Conservation (phyloP, 805 yeast species). For the Kodamaea sagamina region DNA sequence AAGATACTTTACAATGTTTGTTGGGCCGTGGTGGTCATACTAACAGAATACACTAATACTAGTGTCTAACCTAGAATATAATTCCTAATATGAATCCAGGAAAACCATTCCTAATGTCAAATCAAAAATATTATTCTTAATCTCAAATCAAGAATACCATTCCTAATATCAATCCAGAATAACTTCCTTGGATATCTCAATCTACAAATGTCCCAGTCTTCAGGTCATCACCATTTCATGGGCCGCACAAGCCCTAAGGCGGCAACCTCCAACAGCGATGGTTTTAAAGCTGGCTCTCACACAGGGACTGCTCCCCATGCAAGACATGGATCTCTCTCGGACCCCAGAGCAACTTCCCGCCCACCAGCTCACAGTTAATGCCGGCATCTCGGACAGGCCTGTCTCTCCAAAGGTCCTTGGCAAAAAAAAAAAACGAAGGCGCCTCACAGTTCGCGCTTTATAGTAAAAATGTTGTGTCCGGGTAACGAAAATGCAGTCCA, state of each 20-base stretch:
- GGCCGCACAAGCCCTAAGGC: constrained; percentile 36
- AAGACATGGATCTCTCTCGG: constrained; percentile 25
- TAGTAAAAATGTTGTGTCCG: constrained; percentile 1
- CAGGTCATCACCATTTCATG: constrained; percentile 27
- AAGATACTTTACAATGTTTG: no score
- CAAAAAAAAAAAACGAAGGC: neutral
- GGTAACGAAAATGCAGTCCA: constrained; percentile 4
- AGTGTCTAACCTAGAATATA: no score
- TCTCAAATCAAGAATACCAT: no score
- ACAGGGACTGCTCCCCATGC: constrained; percentile 17
- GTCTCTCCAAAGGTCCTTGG: constrained; percentile 1
- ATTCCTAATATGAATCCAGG: no score
- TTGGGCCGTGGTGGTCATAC: no score
- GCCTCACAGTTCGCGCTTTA: neutral
- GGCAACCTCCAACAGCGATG: constrained; percentile 98
- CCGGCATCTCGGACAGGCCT: neutral
- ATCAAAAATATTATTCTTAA: no score
- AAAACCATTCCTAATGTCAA: no score
- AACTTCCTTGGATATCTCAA: no score
- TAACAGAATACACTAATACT: no score
- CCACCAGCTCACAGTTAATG: constrained; percentile 5
- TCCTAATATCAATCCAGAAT: no score
- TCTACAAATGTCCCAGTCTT: constrained; percentile 20
- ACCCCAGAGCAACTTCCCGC: constrained; percentile 10
- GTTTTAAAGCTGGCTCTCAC: constrained; percentile 78